These are phyloP conservation scores for Trichosporon faecale DNA, from an alignment of 1,284 basidiomycete species.

Conservation along the genomic window DNA sequence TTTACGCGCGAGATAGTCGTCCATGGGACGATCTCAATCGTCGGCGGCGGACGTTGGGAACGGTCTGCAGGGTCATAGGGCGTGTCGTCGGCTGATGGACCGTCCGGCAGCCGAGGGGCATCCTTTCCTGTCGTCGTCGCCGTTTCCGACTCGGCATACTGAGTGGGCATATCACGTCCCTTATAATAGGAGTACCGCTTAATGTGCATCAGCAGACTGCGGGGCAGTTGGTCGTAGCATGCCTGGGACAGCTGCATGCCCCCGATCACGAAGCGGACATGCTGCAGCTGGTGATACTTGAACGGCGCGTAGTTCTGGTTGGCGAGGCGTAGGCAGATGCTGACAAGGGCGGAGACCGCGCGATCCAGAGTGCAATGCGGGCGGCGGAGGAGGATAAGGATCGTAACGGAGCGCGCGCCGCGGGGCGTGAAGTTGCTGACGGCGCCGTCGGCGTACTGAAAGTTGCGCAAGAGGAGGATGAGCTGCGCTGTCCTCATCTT, in stretches of 20 bases:
- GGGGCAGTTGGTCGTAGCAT: neutral
- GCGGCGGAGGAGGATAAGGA: neutral
- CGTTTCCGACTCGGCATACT: too few species aligned
- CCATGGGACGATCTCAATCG: neutral
- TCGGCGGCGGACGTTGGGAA: neutral
- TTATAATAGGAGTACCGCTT: neutral
- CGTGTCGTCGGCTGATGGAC: too few species aligned
- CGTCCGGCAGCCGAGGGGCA: too few species aligned
- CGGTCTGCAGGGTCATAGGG: too few species aligned
- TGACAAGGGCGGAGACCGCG: neutral
- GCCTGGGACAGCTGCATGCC: neutral
- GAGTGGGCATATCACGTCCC: neutral
- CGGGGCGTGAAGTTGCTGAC: neutral
- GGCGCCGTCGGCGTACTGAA: neutral
- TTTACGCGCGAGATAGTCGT: neutral
- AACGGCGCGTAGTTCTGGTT: neutral
- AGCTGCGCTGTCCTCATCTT: neutral
- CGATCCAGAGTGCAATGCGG: neutral
- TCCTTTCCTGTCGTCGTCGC: neutral
- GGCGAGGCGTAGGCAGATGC: neutral
- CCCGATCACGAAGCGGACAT: neutral
- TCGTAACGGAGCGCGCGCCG: neutral
- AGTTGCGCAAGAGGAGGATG: neutral
- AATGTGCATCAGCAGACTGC: neutral
- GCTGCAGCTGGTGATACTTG: neutral